Conservation (phyloP, 2,329 filamentous ascomycete genomes). For the Fusarium sp. region DNA sequence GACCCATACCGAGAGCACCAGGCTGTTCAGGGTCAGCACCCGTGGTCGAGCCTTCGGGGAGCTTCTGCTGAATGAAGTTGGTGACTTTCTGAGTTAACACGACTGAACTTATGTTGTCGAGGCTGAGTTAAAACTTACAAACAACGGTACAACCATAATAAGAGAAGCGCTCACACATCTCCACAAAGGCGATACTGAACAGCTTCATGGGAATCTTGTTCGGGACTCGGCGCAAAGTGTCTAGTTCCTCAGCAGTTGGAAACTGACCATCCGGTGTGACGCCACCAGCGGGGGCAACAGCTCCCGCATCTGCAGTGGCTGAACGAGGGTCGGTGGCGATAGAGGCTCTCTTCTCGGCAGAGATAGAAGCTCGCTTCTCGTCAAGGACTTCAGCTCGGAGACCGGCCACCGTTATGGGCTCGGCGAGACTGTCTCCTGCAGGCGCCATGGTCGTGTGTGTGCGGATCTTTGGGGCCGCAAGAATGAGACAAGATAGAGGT, state of each 20-base stretch:
- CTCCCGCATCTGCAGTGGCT: neutral
- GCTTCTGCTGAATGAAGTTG: conserved; percentile 69
- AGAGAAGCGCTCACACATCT: conserved; percentile 76
- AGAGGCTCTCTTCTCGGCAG: conserved; percentile 43
- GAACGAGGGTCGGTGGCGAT: conserved; percentile 23
- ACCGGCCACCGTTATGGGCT: conserved; percentile 45
- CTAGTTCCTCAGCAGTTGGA: conserved; percentile 51
- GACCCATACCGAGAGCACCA: conserved; percentile 65
- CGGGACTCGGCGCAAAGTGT: conserved; percentile 61
- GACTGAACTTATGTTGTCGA: neutral
- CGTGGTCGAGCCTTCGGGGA: conserved; percentile 62
- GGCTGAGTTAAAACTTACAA: conserved; percentile 57
- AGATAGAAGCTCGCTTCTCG: conserved; percentile 43
- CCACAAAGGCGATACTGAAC: conserved; percentile 71
- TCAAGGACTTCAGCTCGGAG: conserved; percentile 41
- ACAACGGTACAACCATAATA: conserved; percentile 74
- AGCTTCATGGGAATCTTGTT: conserved; percentile 66
- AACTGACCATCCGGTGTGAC: conserved; percentile 15
- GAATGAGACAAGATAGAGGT: neutral
- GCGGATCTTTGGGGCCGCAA: neutral
- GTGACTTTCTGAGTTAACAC: conserved; percentile 48
- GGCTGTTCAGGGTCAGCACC: conserved; percentile 57
- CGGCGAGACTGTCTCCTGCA: conserved; percentile 46
- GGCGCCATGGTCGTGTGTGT: conserved; percentile 39
- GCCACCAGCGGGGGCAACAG: neutral